Conservation (phyloP, 2,329 filamentous ascomycete species). For the Botryotinia narcissicola region DNA sequence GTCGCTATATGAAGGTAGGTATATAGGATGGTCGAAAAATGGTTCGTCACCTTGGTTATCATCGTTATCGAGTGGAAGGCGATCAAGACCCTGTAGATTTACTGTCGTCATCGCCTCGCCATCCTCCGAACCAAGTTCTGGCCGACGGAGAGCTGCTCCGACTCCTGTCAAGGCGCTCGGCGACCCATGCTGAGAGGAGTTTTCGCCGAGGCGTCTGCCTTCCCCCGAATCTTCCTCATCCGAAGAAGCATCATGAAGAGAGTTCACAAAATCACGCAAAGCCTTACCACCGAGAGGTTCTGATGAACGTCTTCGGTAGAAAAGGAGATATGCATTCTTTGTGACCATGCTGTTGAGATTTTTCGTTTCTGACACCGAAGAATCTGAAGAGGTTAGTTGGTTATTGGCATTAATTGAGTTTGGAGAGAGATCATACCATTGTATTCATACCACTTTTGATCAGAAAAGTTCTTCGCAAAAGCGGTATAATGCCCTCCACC, state of each 20-base stretch:
- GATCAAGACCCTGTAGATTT: slow-evolving; percentile 33
- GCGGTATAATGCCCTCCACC: slow-evolving; percentile 97
- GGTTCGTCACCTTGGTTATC: slow-evolving; percentile 28
- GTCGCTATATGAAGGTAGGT: slow-evolving; percentile 27
- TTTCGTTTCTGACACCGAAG: slow-evolving; percentile 61
- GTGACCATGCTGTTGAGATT: slow-evolving; percentile 66
- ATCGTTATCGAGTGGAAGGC: slow-evolving; percentile 32
- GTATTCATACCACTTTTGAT: slow-evolving; percentile 91
- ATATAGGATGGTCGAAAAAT: slow-evolving; percentile 18
- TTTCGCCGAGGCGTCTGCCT: slow-evolving; percentile 78
- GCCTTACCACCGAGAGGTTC: slow-evolving; percentile 74
- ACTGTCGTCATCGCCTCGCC: slow-evolving; percentile 34
- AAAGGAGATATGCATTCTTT: slow-evolving; percentile 82
- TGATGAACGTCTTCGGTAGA: slow-evolving; percentile 84
- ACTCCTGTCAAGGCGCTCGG: slow-evolving; percentile 80
- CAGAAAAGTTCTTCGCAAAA: slow-evolving; percentile 87
- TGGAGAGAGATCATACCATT: slow-evolving; percentile 65
- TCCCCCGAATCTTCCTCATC: slow-evolving; percentile 65
- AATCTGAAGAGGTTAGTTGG: slow-evolving; percentile 61
- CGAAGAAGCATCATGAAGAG: slow-evolving; percentile 54
- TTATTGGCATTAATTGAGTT: not conserved
- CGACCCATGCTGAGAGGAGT: slow-evolving; percentile 85
- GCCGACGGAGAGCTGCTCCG: slow-evolving; percentile 69
- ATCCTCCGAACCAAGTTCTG: slow-evolving; percentile 53
- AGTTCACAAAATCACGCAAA: slow-evolving; percentile 68